A percentile compares a stretch with the other conserved stretches of the same genome.
Evolutionary conservation across 2,329 filamentous ascomycete species (phyloP).

Genomic region (Dryadomyces quercivorus): DNA sequence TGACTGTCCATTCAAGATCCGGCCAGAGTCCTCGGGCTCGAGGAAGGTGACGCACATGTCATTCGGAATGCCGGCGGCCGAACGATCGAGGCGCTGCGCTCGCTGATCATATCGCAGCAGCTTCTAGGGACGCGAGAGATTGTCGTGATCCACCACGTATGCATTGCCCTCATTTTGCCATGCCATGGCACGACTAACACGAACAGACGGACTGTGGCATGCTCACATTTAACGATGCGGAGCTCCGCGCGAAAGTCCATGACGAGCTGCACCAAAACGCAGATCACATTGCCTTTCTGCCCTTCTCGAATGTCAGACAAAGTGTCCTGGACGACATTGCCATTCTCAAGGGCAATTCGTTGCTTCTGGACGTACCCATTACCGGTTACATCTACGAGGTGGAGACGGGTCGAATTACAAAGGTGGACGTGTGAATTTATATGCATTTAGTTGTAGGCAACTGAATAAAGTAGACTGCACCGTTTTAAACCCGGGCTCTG

Average conservation of each 20-base stretch:
- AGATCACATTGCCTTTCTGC: constrained; percentile 43
- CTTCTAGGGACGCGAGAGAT: constrained; percentile 67
- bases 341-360: constrained; percentile 47
- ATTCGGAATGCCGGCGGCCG: constrained; percentile 63
- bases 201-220: constrained; percentile 54
- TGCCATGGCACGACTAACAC: too few relatives aligned
- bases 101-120: constrained; percentile 70
- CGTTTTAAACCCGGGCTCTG: too few relatives aligned
- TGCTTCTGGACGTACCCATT: constrained; percentile 48
- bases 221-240: constrained; percentile 53
- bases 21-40: constrained; percentile 54
- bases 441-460: too few relatives aligned
- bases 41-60: constrained; percentile 68
- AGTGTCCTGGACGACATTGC: constrained; percentile 55
- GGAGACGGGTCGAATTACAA: constrained; percentile 7
- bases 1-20: constrained; percentile 32
- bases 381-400: constrained; percentile 50
- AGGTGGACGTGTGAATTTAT: background rate
- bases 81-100: constrained; percentile 57
- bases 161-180: background rate
- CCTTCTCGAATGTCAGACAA: constrained; percentile 50
- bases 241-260: constrained; percentile 38
- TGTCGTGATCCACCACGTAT: constrained; percentile 55
- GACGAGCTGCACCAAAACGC: constrained; percentile 34
- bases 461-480: too few relatives aligned